Percentiles rank a stretch among this genome's conserved stretches.
Conservation (phyloP, 768 basidiomycete species). For the Pholiota microspora region DNA sequence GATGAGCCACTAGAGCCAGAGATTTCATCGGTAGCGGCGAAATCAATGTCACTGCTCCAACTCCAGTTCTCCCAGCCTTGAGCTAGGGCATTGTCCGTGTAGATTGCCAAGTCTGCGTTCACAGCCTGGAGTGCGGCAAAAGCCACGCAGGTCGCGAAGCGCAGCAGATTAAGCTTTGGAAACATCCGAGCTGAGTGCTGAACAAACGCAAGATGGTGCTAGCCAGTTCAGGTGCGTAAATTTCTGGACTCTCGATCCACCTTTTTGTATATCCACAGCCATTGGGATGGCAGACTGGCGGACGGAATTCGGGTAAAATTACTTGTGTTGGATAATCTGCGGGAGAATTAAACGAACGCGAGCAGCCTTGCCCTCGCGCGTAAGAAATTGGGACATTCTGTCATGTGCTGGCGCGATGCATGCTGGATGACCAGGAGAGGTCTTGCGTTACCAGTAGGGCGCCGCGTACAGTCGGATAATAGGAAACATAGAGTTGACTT, state of each 20-base stretch:
- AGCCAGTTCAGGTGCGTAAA: background rate
- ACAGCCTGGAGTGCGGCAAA: constrained; percentile 19
- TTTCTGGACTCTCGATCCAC: background rate
- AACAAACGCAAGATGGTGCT: background rate
- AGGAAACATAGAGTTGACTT: background rate
- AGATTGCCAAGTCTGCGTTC: constrained; percentile 37
- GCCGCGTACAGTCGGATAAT: background rate
- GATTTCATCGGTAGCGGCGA: constrained; percentile 41
- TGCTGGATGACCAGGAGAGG: background rate
- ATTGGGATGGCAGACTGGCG: constrained; percentile 6
- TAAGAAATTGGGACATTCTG: background rate
- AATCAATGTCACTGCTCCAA: constrained; percentile 43
- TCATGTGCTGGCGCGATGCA: background rate
- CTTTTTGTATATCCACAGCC: background rate
- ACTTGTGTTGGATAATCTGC: constrained; percentile 21
- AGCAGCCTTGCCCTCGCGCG: background rate
- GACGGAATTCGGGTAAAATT: constrained; percentile 25
- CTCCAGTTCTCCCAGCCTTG: constrained; percentile 53
- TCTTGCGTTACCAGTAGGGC: background rate
- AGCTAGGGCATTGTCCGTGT: constrained; percentile 39
- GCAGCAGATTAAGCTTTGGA: constrained; percentile 15
- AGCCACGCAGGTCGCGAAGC: constrained; percentile 20
- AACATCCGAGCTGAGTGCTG: constrained; percentile 13
- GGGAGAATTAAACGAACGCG: constrained; percentile 3
- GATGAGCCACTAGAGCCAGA: constrained; percentile 41